Base-by-base conservation (phyloP, 2,329 filamentous ascomycete species). In the Penicillium rolfsii region DNA sequence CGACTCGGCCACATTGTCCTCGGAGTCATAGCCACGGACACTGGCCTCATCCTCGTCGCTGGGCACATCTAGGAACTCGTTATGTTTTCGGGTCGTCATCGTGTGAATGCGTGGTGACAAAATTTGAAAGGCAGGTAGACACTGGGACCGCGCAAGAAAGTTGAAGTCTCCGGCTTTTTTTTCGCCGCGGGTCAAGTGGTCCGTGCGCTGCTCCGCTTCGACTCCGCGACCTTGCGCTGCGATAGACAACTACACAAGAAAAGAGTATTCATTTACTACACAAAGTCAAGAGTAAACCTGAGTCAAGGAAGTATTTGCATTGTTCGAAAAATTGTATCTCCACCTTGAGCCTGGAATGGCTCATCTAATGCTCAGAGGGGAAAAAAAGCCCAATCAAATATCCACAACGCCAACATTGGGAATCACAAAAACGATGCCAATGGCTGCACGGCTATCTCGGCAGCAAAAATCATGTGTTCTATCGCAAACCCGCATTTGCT, bases 21-120 rank as follows among this genome's bases (percentile, higher is more conserved):
- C 79, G 43, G 79, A 81, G 62, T 81, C 77, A 57, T 81, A 81
- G 62, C 79, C 79, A 16, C 66, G 66, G 40, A 79, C 78, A 57
- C 69, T 73, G 36, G 69, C 74, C 33, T 79, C 76, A 1, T 80
- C 77, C 1, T 80, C 79, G 19, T 74, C 64, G 28, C 65, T 76
- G 11, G 65, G 67, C 24, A 63, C 72, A 35, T 77, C 77, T 11
- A 79, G 65, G 53, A 76, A 77, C 35, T 79, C 76, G 59, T 77
- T 77, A 24, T 72, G 69, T 57, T 76, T 78, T 49, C 74, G 74
- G 33, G 72, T 74, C 26, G 76, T 70, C 77, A 79, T 78, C 40
- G 16, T 43, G 40, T 9, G 16, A 38, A 22, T 16, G 26, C 12
- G 38, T 41, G 16, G 24, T 38, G 40, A 38, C 49, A 4, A 11